phyloP scores from a whole-genome alignment of 1,284 basidiomycete species.

The Leccinum angustisporum region DNA sequence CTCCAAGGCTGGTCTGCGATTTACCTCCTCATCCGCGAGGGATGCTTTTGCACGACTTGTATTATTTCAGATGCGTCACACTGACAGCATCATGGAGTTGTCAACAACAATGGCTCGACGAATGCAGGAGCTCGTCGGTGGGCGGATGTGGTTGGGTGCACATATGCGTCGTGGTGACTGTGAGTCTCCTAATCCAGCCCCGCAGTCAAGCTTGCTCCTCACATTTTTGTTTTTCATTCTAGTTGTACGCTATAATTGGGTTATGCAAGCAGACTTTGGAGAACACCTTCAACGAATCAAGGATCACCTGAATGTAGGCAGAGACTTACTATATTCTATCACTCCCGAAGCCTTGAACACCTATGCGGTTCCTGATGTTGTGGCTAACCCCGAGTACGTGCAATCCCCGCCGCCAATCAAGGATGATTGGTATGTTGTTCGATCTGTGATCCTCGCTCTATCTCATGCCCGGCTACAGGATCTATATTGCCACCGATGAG shows the following conservation, averaged over 20 bases:
- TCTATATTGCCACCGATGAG: conserved; percentile 52
- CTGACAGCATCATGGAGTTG: conserved; percentile 34
- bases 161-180: conserved; percentile 52
- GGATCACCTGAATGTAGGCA: conserved; percentile 35
- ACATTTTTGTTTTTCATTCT: conserved; percentile 1
- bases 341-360: conserved; percentile 19
- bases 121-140: conserved; percentile 37
- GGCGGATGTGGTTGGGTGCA: conserved; percentile 46
- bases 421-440: conserved; percentile 26
- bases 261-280: conserved; percentile 34
- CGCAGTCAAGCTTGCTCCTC: conserved; percentile 23
- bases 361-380: conserved; percentile 33
- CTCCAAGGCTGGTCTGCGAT: conserved; percentile 40
- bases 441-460: background rate
- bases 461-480: conserved; percentile 30
- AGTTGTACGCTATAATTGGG: conserved; percentile 40
- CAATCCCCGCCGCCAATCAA: conserved; percentile 21
- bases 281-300: conserved; percentile 42
- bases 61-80: conserved; percentile 37
- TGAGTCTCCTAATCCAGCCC: conserved; percentile 21
- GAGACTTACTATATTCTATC: conserved; percentile 29
- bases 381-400: conserved; percentile 22
- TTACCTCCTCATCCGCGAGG: conserved; percentile 36
- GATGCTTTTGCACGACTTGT: conserved; percentile 38
- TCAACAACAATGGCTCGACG: conserved; percentile 35